Percentiles rank a stretch among this genome's conserved stretches.
Conservation (phyloP, 768 basidiomycete genomes). For the Collybia sp. region DNA sequence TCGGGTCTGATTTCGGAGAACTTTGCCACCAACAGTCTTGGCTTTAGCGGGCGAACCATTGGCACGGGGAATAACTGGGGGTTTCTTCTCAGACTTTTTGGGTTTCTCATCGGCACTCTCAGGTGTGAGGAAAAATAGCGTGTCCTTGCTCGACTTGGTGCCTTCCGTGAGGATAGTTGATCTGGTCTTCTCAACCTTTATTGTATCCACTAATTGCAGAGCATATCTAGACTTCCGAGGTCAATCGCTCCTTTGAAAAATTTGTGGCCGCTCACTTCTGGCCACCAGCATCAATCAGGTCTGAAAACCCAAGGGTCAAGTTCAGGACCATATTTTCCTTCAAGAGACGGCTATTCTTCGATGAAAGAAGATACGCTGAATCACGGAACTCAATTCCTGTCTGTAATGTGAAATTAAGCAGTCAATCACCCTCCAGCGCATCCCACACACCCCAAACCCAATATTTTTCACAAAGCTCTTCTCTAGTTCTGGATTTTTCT, state of each 20-base stretch:
- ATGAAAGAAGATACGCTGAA: slow-evolving; percentile 71
- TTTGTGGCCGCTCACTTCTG: slow-evolving; percentile 53
- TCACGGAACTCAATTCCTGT: slow-evolving; percentile 97
- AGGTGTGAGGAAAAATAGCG: slow-evolving; percentile 76
- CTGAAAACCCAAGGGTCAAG: slow-evolving; percentile 80
- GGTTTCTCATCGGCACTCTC: slow-evolving; percentile 57
- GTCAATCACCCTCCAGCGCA: not conserved
- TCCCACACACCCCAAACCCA: slow-evolving; percentile 73
- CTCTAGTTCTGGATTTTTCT: slow-evolving; percentile 79
- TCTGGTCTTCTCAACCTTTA: slow-evolving; percentile 66
- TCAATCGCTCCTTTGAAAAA: not conserved
- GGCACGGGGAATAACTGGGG: slow-evolving; percentile 41
- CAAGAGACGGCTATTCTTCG: slow-evolving; percentile 72
- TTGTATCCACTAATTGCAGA: slow-evolving; percentile 83
- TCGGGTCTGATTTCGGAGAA: slow-evolving; percentile 87
- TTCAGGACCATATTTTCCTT: slow-evolving; percentile 84
- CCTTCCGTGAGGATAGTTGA: slow-evolving; percentile 78
- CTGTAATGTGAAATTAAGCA: slow-evolving; percentile 31
- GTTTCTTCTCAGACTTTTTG: slow-evolving; percentile 50
- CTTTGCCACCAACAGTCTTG: slow-evolving; percentile 78
- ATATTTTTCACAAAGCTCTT: slow-evolving; percentile 84
- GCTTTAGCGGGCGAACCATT: slow-evolving; percentile 72
- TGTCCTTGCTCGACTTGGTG: slow-evolving; percentile 78
- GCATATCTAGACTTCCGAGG: slow-evolving; percentile 62
- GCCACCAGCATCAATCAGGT: slow-evolving; percentile 69